Base-by-base conservation (phyloP, 179 eudicot species). In the Gypsophila paniculata region DNA sequence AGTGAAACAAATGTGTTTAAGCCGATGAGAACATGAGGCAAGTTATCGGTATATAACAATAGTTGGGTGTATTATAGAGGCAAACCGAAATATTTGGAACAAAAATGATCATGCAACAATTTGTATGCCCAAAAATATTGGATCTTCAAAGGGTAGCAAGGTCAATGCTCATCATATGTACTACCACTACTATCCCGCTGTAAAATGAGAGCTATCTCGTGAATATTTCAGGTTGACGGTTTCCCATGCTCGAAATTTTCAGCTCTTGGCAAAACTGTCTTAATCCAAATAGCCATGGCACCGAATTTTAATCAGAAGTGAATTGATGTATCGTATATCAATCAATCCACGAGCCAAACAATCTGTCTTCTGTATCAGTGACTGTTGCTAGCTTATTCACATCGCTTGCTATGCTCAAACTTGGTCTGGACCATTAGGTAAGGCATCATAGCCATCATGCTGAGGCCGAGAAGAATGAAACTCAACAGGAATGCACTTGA, bases 341-440 rank as follows among this genome's bases (percentile, higher is more conserved):
- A 49, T 22, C 5, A 51, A 23, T 32, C 71, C 23, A 51, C 44
- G 1, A 49, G 71, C 23, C 59, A 51, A 26, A 21, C 34, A 17
- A 68, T 9, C 58, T 53, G 22, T 36, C 26, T 64, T 3, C 19
- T 26, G 49, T 48, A 72, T 48, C 74, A 26, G 58, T 62, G 13
- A 32, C 34, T 39, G 13, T 22, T 39, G 63, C 36, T 69, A 12
- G 49, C 18, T 34, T 18, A 2, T 69, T 42, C 63, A 69, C 72
- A 34, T 36, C 36, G 29, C 38, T 36, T 21, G 23, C 44, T 57
- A 10, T 53, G 29, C 53, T 83, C 75, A 91, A n/a, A 82, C 96
- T 61, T 82, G 85, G 54, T 88, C 91, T 3, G 94, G 98, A 65
- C 98, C 96, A 18, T 73, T 74, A 11, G 95, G 98, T 7, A 92